These are phyloP conservation scores for Zanthoxylum bungeanum DNA, from an alignment of 345 rosid genomes.

Conservation along the genomic window DNA sequence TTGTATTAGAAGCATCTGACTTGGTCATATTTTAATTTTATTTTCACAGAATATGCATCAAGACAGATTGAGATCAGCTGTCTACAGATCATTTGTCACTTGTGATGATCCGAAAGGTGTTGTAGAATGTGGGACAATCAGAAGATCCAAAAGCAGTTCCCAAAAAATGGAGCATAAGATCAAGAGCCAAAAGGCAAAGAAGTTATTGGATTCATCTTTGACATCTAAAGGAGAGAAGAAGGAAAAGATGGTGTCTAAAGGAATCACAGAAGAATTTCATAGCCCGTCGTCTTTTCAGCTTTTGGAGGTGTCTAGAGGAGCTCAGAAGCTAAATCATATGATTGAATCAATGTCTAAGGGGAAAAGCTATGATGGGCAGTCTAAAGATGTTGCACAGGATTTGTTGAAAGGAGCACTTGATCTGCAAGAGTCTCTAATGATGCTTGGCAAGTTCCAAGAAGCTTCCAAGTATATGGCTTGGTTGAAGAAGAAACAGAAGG, in stretches of 20 bases:
- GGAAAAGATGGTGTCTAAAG: slow-evolving; percentile 25
- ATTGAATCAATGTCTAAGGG: slow-evolving; percentile 66
- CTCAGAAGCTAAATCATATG: slow-evolving; percentile 69
- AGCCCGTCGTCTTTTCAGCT: slow-evolving; percentile 61
- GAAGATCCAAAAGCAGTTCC: slow-evolving; percentile 47
- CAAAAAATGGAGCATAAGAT: slow-evolving; percentile 42
- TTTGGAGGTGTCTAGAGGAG: slow-evolving; percentile 71
- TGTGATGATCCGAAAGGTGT: slow-evolving; percentile 90
- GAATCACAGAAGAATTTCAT: slow-evolving; percentile 20
- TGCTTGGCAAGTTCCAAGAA: slow-evolving; percentile 80
- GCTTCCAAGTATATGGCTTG: slow-evolving; percentile 45
- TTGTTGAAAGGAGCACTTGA: slow-evolving; percentile 82
- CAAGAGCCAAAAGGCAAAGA: slow-evolving; percentile 18
- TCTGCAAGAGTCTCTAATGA: slow-evolving; percentile 73
- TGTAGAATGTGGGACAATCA: slow-evolving; percentile 71
- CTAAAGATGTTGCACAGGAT: slow-evolving; percentile 64
- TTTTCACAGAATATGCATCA: slow-evolving; percentile 59
- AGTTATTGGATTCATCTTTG: slow-evolving; percentile 22
- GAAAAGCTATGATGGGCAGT: slow-evolving; percentile 30
- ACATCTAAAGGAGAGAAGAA: slow-evolving; percentile 24
- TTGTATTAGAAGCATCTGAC: slow-evolving; percentile 20
- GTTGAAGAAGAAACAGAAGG: slow-evolving; percentile 47
- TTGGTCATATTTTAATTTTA: slow-evolving; percentile 14
- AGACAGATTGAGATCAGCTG: slow-evolving; percentile 52
- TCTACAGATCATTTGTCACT: slow-evolving; percentile 75